Evolutionary conservation across 2,329 filamentous ascomycete genomes (phyloP), one percentile per base, ranked within the genome.

Genomic region (Colletotrichum sp.): DNA sequence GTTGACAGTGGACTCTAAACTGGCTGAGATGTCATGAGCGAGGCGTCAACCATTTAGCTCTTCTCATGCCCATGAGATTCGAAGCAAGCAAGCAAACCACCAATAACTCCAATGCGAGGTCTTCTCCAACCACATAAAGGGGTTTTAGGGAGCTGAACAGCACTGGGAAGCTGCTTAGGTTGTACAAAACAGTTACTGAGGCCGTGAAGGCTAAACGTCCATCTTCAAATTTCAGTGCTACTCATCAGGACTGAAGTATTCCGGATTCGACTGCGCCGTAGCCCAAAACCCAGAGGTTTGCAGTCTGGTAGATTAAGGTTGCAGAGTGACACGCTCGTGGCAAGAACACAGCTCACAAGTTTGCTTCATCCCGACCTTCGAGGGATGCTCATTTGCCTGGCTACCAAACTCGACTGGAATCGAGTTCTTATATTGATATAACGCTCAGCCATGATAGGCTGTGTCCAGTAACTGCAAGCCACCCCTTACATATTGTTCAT

Each of bases 161-260:
- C 26, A 26, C 26, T 26, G 26, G n/a, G 1, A 52, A 52, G n/a
- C n/a, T 21, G 10, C 8, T 52, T 0, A 8, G 0, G 0, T 52
- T 4, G 0, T 21, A 52, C 10, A 21, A 52, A 13, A 8, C 10
- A 49, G 13, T 1, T 3, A 49, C 6, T 8, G 10, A 49, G n/a
- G n/a, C 44, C 10, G 2, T 8, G n/a, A 49, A 49, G 13, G 10
- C 44, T 49, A 1, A 49, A 21, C 0, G 0, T 49, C n/a, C 2
- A 13, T 21, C n/a, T 4, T 49, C 4, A 0, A 21, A 0, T 21
- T 1, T 52, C 44, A 3, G 10, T 52, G 44, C 12, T 5, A 13
- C 6, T 13, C 10, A 52, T 1, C 44, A 13, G 44, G 0, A 52
- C 3, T 52, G 44, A 3, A 21, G 10, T 52, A 52, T 21, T 21